These are phyloP conservation scores for Crucihimalaya himalaica DNA, from an alignment of 345 rosid genomes.

Conservation along the genomic window DNA sequence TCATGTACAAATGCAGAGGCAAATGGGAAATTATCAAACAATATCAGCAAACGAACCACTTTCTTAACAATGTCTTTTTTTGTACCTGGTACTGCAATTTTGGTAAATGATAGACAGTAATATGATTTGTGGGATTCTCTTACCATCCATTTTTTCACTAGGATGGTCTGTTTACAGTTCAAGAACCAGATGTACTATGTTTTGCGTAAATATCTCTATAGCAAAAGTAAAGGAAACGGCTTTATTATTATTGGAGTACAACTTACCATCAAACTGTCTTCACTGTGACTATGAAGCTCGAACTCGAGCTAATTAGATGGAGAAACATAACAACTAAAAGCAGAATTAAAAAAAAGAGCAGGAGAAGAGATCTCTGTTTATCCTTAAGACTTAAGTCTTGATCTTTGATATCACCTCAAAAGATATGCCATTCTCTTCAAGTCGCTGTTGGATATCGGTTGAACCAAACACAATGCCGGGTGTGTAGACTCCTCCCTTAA, in stretches of 20 bases:
- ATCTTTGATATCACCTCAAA: conserved; percentile 70
- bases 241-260: conserved; percentile 8
- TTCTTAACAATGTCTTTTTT: conserved; percentile 7
- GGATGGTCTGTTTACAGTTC: conserved; percentile 22
- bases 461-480: conserved; percentile 84
- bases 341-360: conserved; percentile 13
- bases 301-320: background rate
- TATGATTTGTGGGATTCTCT: conserved; percentile 21
- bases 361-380: conserved; percentile 27
- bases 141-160: conserved; percentile 22
- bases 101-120: conserved; percentile 34
- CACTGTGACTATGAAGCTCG: background rate
- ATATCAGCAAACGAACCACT: background rate
- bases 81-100: conserved; percentile 28
- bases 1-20: conserved; percentile 5
- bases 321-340: conserved; percentile 15
- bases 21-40: conserved; percentile 10
- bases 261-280: conserved; percentile 17
- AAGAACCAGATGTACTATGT: conserved; percentile 13
- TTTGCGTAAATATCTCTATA: conserved; percentile 1
- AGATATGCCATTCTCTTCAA: conserved; percentile 72
- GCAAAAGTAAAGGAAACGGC: conserved; percentile 8
- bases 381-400: conserved; percentile 21
- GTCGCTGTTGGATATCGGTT: conserved; percentile 69
- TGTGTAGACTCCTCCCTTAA: conserved; percentile 73